These are phyloP conservation scores for Lathyrus sativus DNA, from an alignment of 306 rosid species.

Conservation along the genomic window DNA sequence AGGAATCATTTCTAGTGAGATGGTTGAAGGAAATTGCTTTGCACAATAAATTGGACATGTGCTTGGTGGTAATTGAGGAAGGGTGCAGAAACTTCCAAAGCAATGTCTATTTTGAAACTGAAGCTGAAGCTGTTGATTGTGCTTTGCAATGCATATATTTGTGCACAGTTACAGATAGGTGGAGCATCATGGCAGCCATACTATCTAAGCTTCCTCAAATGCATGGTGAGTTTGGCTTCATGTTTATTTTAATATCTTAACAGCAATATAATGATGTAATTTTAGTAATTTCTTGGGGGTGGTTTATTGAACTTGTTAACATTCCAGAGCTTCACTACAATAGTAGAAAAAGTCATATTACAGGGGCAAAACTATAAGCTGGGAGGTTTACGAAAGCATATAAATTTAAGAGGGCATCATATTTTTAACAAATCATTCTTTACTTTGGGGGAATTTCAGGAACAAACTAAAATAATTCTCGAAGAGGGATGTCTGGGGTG, in stretches of 20 bases:
- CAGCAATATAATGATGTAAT: constrained; percentile 33
- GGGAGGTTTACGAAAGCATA: constrained; percentile 16
- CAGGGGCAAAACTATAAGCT: background rate
- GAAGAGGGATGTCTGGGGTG: background rate
- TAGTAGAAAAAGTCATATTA: constrained; percentile 12
- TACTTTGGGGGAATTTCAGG: background rate
- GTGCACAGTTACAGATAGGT: constrained; percentile 79
- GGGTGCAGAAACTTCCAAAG: constrained; percentile 70
- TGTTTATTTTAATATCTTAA: constrained; percentile 32
- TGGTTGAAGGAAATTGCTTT: constrained; percentile 89
- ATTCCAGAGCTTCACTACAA: constrained; percentile 9
- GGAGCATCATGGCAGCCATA: constrained; percentile 83
- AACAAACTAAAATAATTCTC: background rate
- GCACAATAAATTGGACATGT: constrained; percentile 81
- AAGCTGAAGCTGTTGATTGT: constrained; percentile 79
- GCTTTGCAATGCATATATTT: constrained; percentile 90
- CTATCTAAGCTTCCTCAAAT: constrained; percentile 79
- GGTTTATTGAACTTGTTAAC: constrained; percentile 16
- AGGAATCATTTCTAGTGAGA: constrained; percentile 78
- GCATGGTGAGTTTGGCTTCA: constrained; percentile 61
- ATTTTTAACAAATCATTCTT: constrained; percentile 6
- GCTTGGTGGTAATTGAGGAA: constrained; percentile 77
- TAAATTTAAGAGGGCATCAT: constrained; percentile 1
- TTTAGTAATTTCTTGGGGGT: constrained; percentile 27
- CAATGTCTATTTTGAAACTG: constrained; percentile 62